A percentile compares a stretch with the other conserved stretches of the same genome.
Conservation (phyloP, 1,139 yeast species). For the Protomyces lactucae-debilis region DNA sequence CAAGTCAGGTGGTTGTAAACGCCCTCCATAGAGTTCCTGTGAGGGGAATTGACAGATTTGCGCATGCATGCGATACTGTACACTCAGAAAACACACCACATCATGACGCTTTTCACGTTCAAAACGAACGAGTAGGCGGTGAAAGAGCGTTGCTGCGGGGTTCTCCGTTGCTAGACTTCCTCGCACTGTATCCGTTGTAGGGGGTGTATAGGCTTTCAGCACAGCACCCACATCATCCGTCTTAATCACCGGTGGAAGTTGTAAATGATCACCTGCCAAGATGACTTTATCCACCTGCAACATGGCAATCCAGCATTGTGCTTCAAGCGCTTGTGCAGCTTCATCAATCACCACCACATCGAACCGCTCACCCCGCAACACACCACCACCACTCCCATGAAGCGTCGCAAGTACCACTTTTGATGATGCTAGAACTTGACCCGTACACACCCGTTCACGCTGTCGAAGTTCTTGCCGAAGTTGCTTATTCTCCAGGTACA, state of each 20-base stretch:
- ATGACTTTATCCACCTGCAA: conserved; percentile 59
- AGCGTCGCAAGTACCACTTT: conserved; percentile 74
- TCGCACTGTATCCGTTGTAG: background rate
- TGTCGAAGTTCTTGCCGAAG: conserved; percentile 63
- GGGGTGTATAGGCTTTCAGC: background rate
- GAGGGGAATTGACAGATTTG: conserved; percentile 79
- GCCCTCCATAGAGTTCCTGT: conserved; percentile 54
- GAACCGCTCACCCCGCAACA: conserved; percentile 47
- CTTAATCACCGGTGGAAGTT: conserved; percentile 54
- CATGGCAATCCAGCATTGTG: conserved; percentile 97
- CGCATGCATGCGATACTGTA: conserved; percentile 83
- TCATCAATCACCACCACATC: conserved; percentile 89
- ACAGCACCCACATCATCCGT: conserved; percentile 34
- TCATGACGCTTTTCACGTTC: background rate
- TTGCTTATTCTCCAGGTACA: conserved; percentile 65
- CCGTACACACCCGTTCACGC: conserved; percentile 62
- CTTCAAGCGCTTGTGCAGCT: conserved; percentile 89
- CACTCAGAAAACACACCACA: conserved; percentile 44
- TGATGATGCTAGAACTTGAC: conserved; percentile 55
- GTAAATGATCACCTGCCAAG: conserved; percentile 65
- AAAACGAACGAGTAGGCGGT: conserved; percentile 59
- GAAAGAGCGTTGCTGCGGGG: conserved; percentile 69
- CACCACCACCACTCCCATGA: conserved; percentile 60
- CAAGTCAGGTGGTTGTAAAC: conserved; percentile 54
- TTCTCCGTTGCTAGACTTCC: background rate